Evolutionary conservation across 768 basidiomycete genomes (phyloP).

Genomic region (Phaffia australis): DNA sequence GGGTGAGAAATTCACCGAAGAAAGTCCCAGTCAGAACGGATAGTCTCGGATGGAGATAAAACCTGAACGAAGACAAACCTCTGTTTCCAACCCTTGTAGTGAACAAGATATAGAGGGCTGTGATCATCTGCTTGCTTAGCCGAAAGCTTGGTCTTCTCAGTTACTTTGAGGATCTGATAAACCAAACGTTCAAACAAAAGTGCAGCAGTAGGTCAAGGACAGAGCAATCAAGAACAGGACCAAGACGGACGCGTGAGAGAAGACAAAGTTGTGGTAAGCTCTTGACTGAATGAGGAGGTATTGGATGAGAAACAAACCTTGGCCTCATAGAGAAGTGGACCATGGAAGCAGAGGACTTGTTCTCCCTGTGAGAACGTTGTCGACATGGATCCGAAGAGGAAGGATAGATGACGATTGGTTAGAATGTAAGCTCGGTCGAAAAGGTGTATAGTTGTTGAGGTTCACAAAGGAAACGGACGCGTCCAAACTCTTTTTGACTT

Average conservation of each 20-base stretch:
- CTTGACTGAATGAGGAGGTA: not conserved
- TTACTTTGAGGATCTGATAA: slow-evolving; percentile 50
- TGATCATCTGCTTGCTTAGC: slow-evolving; percentile 45
- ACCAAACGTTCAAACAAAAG: not conserved
- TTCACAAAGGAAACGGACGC: no score
- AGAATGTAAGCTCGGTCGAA: no score
- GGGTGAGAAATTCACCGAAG: not conserved
- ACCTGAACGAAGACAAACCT: slow-evolving; percentile 4
- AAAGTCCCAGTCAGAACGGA: slow-evolving; percentile 15
- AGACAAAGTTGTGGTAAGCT: not conserved
- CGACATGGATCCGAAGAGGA: not conserved
- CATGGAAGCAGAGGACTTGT: slow-evolving; percentile 85
- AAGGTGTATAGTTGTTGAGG: no score
- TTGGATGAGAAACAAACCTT: slow-evolving; percentile 44
- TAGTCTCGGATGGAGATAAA: slow-evolving; percentile 14
- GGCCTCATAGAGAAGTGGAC: slow-evolving; percentile 89
- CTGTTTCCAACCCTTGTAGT: slow-evolving; percentile 96
- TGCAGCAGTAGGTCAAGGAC: not conserved
- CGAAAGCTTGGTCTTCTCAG: slow-evolving; percentile 52
- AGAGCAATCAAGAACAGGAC: not conserved
- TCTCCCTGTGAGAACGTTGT: slow-evolving; percentile 51
- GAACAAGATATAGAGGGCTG: slow-evolving; percentile 81
- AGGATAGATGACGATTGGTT: no score
- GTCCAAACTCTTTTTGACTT: no score
- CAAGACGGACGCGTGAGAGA: not conserved